phyloP scores from a whole-genome alignment of 495 filamentous ascomycete genomes.

The Penicillium lagena region DNA sequence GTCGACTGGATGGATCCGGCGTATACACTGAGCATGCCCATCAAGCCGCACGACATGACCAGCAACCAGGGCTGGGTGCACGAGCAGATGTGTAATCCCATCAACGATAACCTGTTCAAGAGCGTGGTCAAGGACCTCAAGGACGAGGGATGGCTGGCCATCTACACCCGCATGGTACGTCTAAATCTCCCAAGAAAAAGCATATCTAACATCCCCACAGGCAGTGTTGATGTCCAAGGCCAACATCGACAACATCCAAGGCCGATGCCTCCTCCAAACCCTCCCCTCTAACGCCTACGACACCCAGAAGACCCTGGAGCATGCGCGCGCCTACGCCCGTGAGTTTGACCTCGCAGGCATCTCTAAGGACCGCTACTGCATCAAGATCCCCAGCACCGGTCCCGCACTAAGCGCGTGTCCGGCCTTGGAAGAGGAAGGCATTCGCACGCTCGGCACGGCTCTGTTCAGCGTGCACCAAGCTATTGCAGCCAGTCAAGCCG shows the following conservation, averaged over 20 bases:
- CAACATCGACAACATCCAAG: constrained; percentile 32
- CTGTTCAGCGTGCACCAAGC: constrained; percentile 53
- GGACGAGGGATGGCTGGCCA: constrained; percentile 31
- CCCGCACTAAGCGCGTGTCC: constrained; percentile 51
- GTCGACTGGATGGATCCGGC: constrained; percentile 37
- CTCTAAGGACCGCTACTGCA: constrained; percentile 42
- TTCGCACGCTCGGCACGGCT: constrained; percentile 50
- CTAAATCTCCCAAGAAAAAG: background rate
- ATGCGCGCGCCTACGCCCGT: constrained; percentile 30
- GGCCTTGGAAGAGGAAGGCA: constrained; percentile 38
- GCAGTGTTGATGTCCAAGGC: constrained; percentile 32
- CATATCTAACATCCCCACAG: constrained; percentile 2
- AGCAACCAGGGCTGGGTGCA: constrained; percentile 39
- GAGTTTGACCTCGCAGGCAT: constrained; percentile 33
- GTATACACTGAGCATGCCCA: constrained; percentile 24
- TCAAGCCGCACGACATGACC: constrained; percentile 34
- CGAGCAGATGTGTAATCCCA: constrained; percentile 26
- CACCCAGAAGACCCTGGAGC: constrained; percentile 22
- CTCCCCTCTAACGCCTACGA: constrained; percentile 31
- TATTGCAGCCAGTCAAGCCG: constrained; percentile 42
- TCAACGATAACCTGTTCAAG: constrained; percentile 28
- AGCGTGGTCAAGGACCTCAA: constrained; percentile 29
- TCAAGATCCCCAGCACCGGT: constrained; percentile 55
- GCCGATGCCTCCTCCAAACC: constrained; percentile 33
- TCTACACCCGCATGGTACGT: constrained; percentile 32